Percentiles rank a stretch among this genome's conserved stretches.
Evolutionary conservation across 202 grass and related monocot genomes (phyloP).

Genomic region (Digitaria exilis): DNA sequence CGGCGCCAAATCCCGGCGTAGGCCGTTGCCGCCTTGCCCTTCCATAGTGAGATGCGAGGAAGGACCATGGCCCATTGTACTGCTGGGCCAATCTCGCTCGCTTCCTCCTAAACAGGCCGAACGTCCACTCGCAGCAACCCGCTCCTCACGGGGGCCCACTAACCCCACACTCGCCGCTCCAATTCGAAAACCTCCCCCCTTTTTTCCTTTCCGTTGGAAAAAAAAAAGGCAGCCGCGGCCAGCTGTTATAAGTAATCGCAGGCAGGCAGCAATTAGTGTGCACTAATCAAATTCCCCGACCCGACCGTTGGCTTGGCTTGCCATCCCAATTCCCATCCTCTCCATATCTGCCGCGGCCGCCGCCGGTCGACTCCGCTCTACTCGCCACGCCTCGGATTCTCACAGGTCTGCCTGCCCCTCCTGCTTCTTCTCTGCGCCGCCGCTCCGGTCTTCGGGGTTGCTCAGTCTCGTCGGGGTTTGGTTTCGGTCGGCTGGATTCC

Average conservation of each 20-base stretch:
- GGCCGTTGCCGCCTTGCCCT: too few species aligned
- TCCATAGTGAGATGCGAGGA: too few species aligned
- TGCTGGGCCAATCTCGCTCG: too few species aligned
- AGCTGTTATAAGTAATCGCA: too few species aligned
- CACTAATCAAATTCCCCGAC: neutral
- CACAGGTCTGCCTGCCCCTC: neutral
- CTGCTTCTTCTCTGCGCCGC: neutral
- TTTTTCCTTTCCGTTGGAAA: neutral
- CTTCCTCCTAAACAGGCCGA: neutral
- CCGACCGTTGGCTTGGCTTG: slow-evolving; percentile 27
- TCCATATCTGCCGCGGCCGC: too few species aligned
- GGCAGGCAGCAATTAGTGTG: slow-evolving; percentile 21
- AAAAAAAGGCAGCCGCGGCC: neutral
- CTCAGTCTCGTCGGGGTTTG: neutral
- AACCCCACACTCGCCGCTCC: neutral
- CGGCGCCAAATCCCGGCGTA: too few species aligned
- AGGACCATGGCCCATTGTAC: too few species aligned
- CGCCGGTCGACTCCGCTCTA: neutral
- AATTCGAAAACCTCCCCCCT: neutral
- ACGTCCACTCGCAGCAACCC: neutral
- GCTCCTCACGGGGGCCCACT: slow-evolving; percentile 9
- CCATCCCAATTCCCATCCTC: neutral
- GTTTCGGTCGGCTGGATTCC: neutral
- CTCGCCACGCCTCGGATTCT: neutral
- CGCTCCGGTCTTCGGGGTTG: neutral